Evolutionary conservation across 192 early-diverging fungal genomes (phyloP).

Genomic region (Linnemannia schmuckeri): DNA sequence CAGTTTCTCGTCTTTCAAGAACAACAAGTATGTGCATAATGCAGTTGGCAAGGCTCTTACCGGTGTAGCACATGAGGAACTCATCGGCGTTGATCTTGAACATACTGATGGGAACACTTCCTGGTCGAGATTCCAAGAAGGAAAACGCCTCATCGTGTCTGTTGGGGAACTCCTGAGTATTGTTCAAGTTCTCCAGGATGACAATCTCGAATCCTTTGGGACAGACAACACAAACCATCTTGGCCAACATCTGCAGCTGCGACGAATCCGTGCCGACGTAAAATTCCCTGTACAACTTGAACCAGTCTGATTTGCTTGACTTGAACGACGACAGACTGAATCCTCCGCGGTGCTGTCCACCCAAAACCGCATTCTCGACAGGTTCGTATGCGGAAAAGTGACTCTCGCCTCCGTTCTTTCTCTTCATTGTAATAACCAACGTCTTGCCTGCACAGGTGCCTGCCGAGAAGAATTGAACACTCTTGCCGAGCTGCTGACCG

Average conservation of each 20-base stretch:
- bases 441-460: constrained; percentile 58
- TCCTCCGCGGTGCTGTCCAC: constrained; percentile 36
- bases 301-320: constrained; percentile 50
- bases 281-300: constrained; percentile 77
- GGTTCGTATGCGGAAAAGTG: constrained; percentile 52
- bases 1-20: not conserved
- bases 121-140: constrained; percentile 80
- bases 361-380: constrained; percentile 48
- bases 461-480: constrained; percentile 61
- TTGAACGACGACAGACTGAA: constrained; percentile 52
- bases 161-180: constrained; percentile 87
- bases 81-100: constrained; percentile 80
- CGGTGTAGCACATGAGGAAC: constrained; percentile 93
- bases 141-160: constrained; percentile 80
- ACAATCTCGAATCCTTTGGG: constrained; percentile 95
- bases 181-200: constrained; percentile 80
- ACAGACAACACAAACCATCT: constrained; percentile 86
- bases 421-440: constrained; percentile 55
- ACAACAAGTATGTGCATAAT: not conserved
- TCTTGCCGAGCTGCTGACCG: constrained; percentile 50
- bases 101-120: constrained; percentile 82
- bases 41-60: constrained; percentile 55
- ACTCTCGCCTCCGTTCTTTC: constrained; percentile 49
- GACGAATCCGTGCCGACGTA: constrained; percentile 93
- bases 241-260: constrained; percentile 86